Percentiles rank a stretch among this genome's conserved stretches.
Conservation (phyloP, 495 filamentous ascomycete species). For the Cercophora samala region DNA sequence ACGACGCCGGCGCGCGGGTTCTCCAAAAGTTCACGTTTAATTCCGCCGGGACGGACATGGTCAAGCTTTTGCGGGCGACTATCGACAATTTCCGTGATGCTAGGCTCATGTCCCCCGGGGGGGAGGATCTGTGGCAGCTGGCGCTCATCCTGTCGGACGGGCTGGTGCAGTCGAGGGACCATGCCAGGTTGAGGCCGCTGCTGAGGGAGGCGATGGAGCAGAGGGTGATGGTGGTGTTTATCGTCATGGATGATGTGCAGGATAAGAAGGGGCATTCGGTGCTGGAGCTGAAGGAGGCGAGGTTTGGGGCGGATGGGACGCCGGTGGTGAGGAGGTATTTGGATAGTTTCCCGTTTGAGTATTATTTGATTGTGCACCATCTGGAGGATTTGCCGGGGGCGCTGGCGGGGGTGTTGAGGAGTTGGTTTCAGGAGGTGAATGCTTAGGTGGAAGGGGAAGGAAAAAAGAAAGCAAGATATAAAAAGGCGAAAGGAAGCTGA, state of each 20-base stretch:
- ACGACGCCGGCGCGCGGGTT: constrained; percentile 75
- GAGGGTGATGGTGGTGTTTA: constrained; percentile 95
- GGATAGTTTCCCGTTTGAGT: constrained; percentile 92
- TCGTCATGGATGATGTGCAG: constrained; percentile 81
- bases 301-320: constrained; percentile 65
- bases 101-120: constrained; percentile 52
- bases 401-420: constrained; percentile 80
- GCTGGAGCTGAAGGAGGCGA: constrained; percentile 74
- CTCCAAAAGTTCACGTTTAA: constrained; percentile 84
- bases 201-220: constrained; percentile 86
- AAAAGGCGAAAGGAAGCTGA: constrained; percentile 8
- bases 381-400: constrained; percentile 86
- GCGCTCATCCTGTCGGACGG: constrained; percentile 91
- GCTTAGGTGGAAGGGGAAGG: constrained; percentile 23
- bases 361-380: constrained; percentile 91
- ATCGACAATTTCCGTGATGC: constrained; percentile 80
- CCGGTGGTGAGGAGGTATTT: constrained; percentile 79
- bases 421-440: constrained; percentile 92
- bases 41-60: constrained; percentile 80
- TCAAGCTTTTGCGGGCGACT: constrained; percentile 68
- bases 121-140: constrained; percentile 91
- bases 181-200: constrained; percentile 75
- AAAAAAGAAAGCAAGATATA: too few relatives aligned
- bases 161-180: constrained; percentile 71
- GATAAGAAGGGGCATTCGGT: constrained; percentile 53